phyloP scores from a whole-genome alignment of 305 asterid genomes.

The Stenogyne calaminthoides region DNA sequence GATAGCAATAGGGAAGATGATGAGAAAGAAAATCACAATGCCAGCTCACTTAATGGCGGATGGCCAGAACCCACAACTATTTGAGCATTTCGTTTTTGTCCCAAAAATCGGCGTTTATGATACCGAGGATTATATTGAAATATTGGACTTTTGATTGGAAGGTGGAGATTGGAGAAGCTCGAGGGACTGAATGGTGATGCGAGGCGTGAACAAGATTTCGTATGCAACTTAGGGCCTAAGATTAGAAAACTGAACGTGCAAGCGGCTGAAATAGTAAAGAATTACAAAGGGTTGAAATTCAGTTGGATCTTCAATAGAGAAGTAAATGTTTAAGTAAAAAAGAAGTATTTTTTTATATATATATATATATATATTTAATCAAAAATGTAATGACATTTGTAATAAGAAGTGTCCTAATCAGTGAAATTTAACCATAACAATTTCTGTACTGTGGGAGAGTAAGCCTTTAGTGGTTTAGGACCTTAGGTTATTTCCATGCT shows the following conservation, averaged over 20 bases:
- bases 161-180: constrained; percentile 20
- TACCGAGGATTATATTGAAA: constrained; percentile 27
- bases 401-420: too few relatives aligned
- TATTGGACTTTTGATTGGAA: constrained; percentile 31
- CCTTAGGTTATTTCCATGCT: too few relatives aligned
- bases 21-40: constrained; percentile 15
- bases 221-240: background rate
- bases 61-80: constrained; percentile 32
- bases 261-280: background rate
- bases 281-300: background rate
- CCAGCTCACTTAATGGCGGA: constrained; percentile 39
- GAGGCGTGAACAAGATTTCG: constrained; percentile 5
- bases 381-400: too few relatives aligned
- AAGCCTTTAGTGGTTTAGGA: too few relatives aligned
- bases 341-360: too few relatives aligned
- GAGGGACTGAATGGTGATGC: constrained; percentile 16
- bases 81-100: constrained; percentile 33
- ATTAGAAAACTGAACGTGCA: background rate
- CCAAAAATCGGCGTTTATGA: constrained; percentile 31
- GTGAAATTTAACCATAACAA: too few relatives aligned
- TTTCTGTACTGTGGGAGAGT: too few relatives aligned
- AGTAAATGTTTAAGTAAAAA: too few relatives aligned
- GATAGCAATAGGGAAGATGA: too few relatives aligned
- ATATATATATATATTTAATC: too few relatives aligned
- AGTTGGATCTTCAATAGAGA: background rate